These are phyloP conservation scores for Pezicula carpinea DNA, from an alignment of 2,329 filamentous ascomycete genomes.

Conservation along the genomic window DNA sequence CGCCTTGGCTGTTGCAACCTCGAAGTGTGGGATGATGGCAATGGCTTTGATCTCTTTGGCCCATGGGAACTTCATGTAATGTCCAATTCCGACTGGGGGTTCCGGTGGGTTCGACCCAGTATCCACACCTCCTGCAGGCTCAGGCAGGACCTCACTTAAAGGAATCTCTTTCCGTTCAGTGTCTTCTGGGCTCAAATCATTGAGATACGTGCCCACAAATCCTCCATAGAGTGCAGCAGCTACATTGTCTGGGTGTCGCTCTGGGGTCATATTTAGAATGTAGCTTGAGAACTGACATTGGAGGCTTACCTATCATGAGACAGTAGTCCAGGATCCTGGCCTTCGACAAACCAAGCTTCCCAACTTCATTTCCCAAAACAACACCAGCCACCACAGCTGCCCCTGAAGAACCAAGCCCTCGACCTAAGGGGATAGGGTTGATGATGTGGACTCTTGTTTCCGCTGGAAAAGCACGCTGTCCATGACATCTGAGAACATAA, in stretches of 20 bases:
- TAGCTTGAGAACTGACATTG: background rate
- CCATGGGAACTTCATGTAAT: slow-evolving; percentile 95
- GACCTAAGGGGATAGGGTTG: slow-evolving; percentile 90
- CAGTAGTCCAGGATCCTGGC: slow-evolving; percentile 91
- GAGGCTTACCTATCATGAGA: slow-evolving; percentile 77
- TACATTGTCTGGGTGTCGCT: slow-evolving; percentile 90
- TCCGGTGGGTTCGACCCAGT: slow-evolving; percentile 82
- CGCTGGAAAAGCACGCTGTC: slow-evolving; percentile 74
- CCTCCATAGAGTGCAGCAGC: slow-evolving; percentile 93
- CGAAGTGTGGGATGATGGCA: slow-evolving; percentile 92
- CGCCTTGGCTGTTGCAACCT: slow-evolving; percentile 90
- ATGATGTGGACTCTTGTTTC: slow-evolving; percentile 91
- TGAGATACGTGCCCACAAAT: slow-evolving; percentile 94
- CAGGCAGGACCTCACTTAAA: slow-evolving; percentile 85
- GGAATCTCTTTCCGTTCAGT: slow-evolving; percentile 90
- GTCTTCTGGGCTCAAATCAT: slow-evolving; percentile 85
- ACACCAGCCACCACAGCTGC: slow-evolving; percentile 94
- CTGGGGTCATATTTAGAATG: slow-evolving; percentile 30
- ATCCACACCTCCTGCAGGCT: slow-evolving; percentile 85
- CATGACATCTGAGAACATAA: slow-evolving; percentile 91
- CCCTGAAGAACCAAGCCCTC: slow-evolving; percentile 91
- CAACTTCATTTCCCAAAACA: slow-evolving; percentile 86
- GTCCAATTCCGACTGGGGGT: slow-evolving; percentile 88
- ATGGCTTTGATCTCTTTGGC: slow-evolving; percentile 93
- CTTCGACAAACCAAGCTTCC: slow-evolving; percentile 69